Base-by-base conservation (phyloP, 805 yeast genomes). In the Suhomyces tanzawaensis region DNA sequence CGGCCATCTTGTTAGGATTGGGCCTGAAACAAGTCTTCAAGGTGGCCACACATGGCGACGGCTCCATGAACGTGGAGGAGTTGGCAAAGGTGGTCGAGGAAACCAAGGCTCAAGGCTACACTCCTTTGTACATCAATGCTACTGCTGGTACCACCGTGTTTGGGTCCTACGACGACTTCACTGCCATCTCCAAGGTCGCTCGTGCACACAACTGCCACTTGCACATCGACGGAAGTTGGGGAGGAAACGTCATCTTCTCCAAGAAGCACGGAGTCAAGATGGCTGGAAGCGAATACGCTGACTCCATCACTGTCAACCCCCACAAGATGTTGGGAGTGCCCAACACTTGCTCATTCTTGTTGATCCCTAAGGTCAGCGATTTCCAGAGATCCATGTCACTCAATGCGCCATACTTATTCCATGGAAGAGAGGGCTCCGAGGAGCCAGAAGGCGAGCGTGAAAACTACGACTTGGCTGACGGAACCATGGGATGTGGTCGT, bases 251-350 rank as follows among this genome's bases (percentile, higher is more conserved):
- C 7, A 71, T 85, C 0, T 87, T 86, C 63, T 79, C 87, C 29
- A 48, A 57, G 0, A 63, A 47, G 8, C 76, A 78, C 38, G 74
- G 76, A 31, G 32, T 58, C 39, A 71, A 73, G 47, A 58, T 86
- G 43, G 53, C 59, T 13, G 95, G 95, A 1, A 57, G 75, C 22
- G 74, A 82, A 29, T 53, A 71, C 15, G 95, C 93, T 1, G 77
- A 86, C 58, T 82, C 90, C 8, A 70, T 86, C 39, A 86, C 95
- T 2, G 74, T 79, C 16, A 87, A 86, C 53, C 95, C 95, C 3
- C 95, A 86, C 64, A 86, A 86, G 53, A 80, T 84, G 85, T 71
- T 86, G 29, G 95, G 95, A n/a, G 86, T 84, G 11, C 95, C 95
- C 37, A 77, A 76, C 21, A 81, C 86, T 0, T 77, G 82, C 49